Percentiles rank a stretch among this genome's conserved stretches.
phyloP scores from a whole-genome alignment of 1,284 basidiomycete genomes.

The Naganishia albida region DNA sequence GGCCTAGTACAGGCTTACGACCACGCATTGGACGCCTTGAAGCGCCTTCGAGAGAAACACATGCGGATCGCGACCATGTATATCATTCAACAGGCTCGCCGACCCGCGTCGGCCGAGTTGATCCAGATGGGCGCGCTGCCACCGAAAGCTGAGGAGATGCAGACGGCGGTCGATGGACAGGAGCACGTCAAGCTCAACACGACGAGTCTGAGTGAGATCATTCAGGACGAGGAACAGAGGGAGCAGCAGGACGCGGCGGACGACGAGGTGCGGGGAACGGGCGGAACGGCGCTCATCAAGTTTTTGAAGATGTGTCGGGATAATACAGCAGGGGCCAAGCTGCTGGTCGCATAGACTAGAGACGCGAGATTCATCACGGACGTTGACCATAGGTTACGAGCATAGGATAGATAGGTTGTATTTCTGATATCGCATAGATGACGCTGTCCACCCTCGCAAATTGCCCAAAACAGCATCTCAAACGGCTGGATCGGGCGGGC shows the following conservation, averaged over 20 bases:
- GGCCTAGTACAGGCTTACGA: slow-evolving; percentile 69
- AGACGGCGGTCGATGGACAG: not conserved
- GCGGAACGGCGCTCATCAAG: slow-evolving; percentile 76
- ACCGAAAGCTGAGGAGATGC: slow-evolving; percentile 18
- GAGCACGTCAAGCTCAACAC: slow-evolving; percentile 4
- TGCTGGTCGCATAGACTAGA: slow-evolving; percentile 3
- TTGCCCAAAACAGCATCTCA: not conserved
- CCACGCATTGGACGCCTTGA: slow-evolving; percentile 68
- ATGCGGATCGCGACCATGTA: slow-evolving; percentile 83
- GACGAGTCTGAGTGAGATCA: slow-evolving; percentile 30
- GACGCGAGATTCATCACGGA: not conserved
- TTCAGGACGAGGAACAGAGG: slow-evolving; percentile 13
- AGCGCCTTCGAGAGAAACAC: slow-evolving; percentile 80
- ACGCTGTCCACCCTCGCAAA: not conserved
- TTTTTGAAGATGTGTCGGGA: slow-evolving; percentile 80
- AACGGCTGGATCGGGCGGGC: slow-evolving; percentile 10
- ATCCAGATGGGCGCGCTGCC: slow-evolving; percentile 31
- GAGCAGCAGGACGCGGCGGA: slow-evolving; percentile 54
- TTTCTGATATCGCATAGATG: not conserved
- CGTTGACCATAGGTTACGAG: not conserved
- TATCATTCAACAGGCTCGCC: slow-evolving; percentile 68
- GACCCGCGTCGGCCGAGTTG: slow-evolving; percentile 45
- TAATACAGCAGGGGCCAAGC: slow-evolving; percentile 57
- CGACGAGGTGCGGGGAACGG: slow-evolving; percentile 72
- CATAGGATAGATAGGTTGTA: slow-evolving; percentile 11